Conservation (phyloP, 768 basidiomycete genomes). For the Xerocomus spinulosus region DNA sequence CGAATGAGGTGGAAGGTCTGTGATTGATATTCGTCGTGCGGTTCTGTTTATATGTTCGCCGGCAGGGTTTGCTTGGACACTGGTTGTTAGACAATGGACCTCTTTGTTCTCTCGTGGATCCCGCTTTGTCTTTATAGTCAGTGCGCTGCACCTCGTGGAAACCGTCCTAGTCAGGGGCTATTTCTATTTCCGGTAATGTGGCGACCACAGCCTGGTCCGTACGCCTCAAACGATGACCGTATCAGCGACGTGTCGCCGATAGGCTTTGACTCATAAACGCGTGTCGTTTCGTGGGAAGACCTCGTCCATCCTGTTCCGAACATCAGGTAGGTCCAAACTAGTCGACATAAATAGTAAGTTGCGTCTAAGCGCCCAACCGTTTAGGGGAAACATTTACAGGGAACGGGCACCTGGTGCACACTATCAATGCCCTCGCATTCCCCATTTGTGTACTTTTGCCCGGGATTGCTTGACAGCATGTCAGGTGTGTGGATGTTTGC, state of each 20-base stretch:
- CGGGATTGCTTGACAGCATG: constrained; percentile 1
- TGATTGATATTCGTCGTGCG: not conserved
- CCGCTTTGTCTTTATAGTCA: constrained; percentile 22
- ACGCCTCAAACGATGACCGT: not conserved
- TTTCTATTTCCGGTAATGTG: constrained; percentile 19
- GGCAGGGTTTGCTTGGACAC: constrained; percentile 15
- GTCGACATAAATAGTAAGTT: not conserved
- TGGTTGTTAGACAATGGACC: constrained; percentile 4
- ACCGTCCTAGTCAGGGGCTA: constrained; percentile 19
- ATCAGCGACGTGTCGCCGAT: not conserved
- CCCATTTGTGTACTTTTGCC: not conserved
- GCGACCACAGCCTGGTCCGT: constrained; percentile 2
- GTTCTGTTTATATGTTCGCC: constrained; percentile 22
- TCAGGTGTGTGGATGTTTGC: constrained; percentile 8
- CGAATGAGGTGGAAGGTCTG: not conserved
- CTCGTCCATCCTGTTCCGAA: constrained; percentile 2
- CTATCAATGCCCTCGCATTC: too few species aligned
- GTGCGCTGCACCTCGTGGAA: constrained; percentile 5
- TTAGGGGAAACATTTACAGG: too few species aligned
- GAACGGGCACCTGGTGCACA: too few species aligned
- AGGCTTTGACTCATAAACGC: constrained; percentile 18
- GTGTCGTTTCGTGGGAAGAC: not conserved
- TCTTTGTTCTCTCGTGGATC: constrained; percentile 16
- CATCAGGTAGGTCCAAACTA: not conserved
- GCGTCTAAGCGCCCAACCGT: too few species aligned